Conservation (phyloP, 1,284 basidiomycete species). For the Sphagnurus paluster region DNA sequence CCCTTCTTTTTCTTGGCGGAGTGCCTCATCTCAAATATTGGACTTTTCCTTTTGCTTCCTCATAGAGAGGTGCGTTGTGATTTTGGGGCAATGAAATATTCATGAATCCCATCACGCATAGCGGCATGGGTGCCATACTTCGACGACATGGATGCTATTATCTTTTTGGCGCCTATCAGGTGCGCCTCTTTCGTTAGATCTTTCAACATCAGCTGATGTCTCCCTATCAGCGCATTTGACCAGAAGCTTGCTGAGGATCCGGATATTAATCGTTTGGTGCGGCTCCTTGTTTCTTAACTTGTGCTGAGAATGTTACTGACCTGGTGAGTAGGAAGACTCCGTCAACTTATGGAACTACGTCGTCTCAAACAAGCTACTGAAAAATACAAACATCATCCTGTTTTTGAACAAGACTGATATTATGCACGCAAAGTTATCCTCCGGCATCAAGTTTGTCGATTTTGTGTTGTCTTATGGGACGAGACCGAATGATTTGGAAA, state of each 20-base stretch:
- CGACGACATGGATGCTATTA: slow-evolving; percentile 66
- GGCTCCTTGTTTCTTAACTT: too few relatives aligned
- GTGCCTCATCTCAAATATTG: not conserved
- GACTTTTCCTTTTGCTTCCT: too few relatives aligned
- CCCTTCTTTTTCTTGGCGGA: slow-evolving; percentile 1
- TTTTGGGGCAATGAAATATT: too few relatives aligned
- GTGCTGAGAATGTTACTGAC: not conserved
- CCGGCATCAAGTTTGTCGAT: slow-evolving; percentile 55
- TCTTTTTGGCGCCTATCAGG: slow-evolving; percentile 70
- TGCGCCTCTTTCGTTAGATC: slow-evolving; percentile 15
- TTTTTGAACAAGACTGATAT: slow-evolving; percentile 72
- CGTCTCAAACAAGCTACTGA: slow-evolving; percentile 56
- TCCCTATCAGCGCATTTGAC: slow-evolving; percentile 48
- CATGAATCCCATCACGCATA: slow-evolving; percentile 34
- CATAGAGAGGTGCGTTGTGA: slow-evolving; percentile 34
- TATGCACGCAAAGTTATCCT: slow-evolving; percentile 55
- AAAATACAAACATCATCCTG: slow-evolving; percentile 60
- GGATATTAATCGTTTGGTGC: slow-evolving; percentile 58
- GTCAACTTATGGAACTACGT: slow-evolving; percentile 64
- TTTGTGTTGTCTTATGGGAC: slow-evolving; percentile 63
- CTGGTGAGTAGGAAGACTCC: slow-evolving; percentile 53
- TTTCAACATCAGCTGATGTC: slow-evolving; percentile 35
- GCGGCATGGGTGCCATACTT: slow-evolving; percentile 74
- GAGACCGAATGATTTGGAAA: slow-evolving; percentile 57
- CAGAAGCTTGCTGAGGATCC: slow-evolving; percentile 70